These are phyloP conservation scores for Ascochyta fabae DNA, from an alignment of 2,329 filamentous ascomycete species.

Conservation along the genomic window DNA sequence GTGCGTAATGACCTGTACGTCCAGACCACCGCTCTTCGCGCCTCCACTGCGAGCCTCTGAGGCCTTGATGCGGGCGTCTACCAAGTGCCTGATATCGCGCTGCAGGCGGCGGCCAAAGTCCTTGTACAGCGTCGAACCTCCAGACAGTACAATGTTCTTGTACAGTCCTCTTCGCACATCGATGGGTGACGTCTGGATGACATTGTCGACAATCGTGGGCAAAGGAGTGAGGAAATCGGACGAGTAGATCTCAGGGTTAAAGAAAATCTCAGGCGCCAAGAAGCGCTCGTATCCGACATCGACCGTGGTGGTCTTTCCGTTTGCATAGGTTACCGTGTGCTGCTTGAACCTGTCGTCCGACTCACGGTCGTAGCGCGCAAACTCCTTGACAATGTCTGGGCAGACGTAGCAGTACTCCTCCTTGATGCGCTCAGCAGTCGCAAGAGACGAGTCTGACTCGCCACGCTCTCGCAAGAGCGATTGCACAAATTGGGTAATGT, in stretches of 20 bases:
- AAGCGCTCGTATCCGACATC: conserved; percentile 98
- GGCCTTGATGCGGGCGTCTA: conserved; percentile 89
- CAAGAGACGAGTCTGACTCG: conserved; percentile 94
- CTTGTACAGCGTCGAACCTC: conserved; percentile 97
- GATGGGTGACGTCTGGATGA: conserved; percentile 97
- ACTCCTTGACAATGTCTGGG: conserved; percentile 99
- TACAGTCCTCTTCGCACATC: conserved; percentile 96
- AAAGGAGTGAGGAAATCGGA: conserved; percentile 97
- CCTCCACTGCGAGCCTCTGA: conserved; percentile 92
- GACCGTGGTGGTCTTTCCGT: conserved; percentile 81
- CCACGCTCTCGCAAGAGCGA: conserved; percentile 93
- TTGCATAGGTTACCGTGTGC: conserved; percentile 84
- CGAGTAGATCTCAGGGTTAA: conserved; percentile 99
- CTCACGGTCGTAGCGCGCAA: conserved; percentile 91
- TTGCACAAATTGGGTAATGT: conserved; percentile 99
- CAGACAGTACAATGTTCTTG: conserved; percentile 99
- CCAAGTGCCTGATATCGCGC: conserved; percentile 94
- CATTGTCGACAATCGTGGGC: conserved; percentile 90
- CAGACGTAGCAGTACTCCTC: conserved; percentile 99
- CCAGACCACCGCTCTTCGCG: conserved; percentile 89
- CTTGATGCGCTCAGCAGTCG: conserved; percentile 98
- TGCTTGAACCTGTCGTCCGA: conserved; percentile 83
- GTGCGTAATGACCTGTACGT: conserved; percentile 96
- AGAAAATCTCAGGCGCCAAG: conserved; percentile 98
- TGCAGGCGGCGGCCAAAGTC: conserved; percentile 96